Evolutionary conservation across 805 yeast genomes (phyloP), one percentile per base, ranked within the genome.

Genomic region (Pichia kluyveri): DNA sequence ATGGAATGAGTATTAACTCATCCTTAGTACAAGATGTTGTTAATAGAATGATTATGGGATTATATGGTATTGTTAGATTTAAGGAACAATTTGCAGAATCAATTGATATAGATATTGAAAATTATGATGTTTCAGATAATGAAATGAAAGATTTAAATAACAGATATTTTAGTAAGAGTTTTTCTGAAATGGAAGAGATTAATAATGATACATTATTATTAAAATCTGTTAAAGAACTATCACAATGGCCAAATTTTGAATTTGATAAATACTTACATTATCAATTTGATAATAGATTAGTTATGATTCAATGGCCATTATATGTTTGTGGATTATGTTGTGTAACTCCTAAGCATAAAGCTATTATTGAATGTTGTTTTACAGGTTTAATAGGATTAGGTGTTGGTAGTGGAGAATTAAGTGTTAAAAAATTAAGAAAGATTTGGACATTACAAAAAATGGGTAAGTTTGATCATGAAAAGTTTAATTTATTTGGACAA

Each of bases 291-390:
- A 59, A 61, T 44, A 52, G 71, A 36, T 39, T 66, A 23, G 66
- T 63, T 10, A 66, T 67, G 71, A 55, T 66, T 18, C 70, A 64
- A 42, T 67, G 70, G 69, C 69, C 69, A 3, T 50, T 67, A 30
- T 60, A 60, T 27, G 57, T 65, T 8, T 63, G 67, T 49, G 70
- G 70, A 1, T 50, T 66, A 19, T 66, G 69, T 51, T 58, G 67
- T 43, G 50, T 59, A 23, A 49, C 48, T 11, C 59, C 66, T 4
- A 52, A 53, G 38, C 65, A 65, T 38, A 67, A 65, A 42, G 48
- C 61, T 14, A 51, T 65, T 10, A 59, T 66, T 37, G 69, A 67
- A 39, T 61, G 67, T 37, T 64, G 67, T 42, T 66, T 67, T 53
- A 57, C 62, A 44, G 63, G 67, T 1, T 46, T 66, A 47, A 61